Conservation (phyloP, 2,329 filamentous ascomycete genomes). For the Trichothecium sympodiale region DNA sequence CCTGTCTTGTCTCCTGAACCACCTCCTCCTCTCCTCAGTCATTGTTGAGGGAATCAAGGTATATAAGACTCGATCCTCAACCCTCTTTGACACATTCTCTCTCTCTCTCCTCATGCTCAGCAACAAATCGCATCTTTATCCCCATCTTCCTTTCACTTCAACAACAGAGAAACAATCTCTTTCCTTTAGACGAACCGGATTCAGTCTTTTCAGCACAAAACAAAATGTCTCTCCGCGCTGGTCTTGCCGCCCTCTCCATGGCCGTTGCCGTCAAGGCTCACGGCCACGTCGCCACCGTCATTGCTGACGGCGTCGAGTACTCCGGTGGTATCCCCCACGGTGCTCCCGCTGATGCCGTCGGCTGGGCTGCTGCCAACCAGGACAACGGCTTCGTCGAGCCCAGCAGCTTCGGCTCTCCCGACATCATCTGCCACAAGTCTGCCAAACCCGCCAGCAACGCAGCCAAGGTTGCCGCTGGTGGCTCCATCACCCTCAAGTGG, state of each 20-base stretch:
- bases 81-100: no score
- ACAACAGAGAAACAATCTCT: no score
- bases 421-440: slow-evolving; percentile 36
- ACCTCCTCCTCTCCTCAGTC: no score
- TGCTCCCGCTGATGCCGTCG: slow-evolving; percentile 19
- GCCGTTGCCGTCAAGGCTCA: slow-evolving; percentile 16
- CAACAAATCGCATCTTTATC: no score
- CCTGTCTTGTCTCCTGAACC: no score
- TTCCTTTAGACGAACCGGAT: no score
- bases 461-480: slow-evolving; percentile 72
- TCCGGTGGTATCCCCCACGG: slow-evolving; percentile 16
- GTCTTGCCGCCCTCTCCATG: slow-evolving; percentile 11
- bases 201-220: not conserved
- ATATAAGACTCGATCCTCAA: no score
- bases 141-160: no score
- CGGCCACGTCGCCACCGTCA: slow-evolving; percentile 15
- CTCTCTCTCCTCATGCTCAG: no score
- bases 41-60: no score
- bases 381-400: slow-evolving; percentile 36
- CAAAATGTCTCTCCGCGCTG: slow-evolving; percentile 8
- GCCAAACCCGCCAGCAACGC: slow-evolving; percentile 39
- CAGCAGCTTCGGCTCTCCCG: slow-evolving; percentile 21
- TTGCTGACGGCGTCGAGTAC: slow-evolving; percentile 18
- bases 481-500: slow-evolving; percentile 50
- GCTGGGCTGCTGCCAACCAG: slow-evolving; percentile 22